A percentile compares a stretch with the other conserved stretches of the same genome.
Evolutionary conservation across 2,329 filamentous ascomycete genomes (phyloP).

Genomic region (Rachicladosporium sp.): DNA sequence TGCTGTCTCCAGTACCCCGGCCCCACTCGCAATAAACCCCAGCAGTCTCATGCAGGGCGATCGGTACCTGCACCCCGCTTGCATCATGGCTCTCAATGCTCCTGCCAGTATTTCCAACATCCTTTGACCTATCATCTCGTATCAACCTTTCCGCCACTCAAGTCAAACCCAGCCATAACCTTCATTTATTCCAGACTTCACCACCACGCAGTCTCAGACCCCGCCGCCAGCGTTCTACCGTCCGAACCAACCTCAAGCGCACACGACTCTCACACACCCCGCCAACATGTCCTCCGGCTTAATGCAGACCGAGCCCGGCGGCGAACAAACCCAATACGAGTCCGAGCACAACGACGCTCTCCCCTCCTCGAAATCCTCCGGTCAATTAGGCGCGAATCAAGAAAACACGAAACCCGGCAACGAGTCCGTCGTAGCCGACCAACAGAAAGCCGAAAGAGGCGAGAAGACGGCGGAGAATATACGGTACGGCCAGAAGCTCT

Average conservation of each 20-base stretch:
- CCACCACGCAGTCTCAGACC: no score
- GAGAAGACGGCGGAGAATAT: slow-evolving; percentile 40
- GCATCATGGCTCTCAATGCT: no score
- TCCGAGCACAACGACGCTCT: slow-evolving; percentile 37
- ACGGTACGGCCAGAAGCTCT: slow-evolving; percentile 44
- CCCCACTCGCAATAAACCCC: no score
- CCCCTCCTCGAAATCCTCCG: slow-evolving; percentile 43
- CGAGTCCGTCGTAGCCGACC: slow-evolving; percentile 17
- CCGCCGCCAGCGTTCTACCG: no score
- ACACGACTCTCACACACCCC: not conserved
- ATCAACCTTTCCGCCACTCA: not conserved
- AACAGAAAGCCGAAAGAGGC: slow-evolving; percentile 26
- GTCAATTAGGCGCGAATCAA: slow-evolving; percentile 36
- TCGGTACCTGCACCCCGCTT: no score
- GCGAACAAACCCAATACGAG: slow-evolving; percentile 49
- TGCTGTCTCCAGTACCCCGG: no score
- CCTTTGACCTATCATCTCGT: no score
- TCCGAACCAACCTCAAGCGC: not conserved
- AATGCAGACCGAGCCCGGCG: slow-evolving; percentile 48
- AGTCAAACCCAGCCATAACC: not conserved
- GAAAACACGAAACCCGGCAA: slow-evolving; percentile 21
- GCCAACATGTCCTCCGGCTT: slow-evolving; percentile 39
- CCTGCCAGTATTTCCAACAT: no score
- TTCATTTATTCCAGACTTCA: no score
- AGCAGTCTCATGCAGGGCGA: no score